Evolutionary conservation across 495 filamentous ascomycete genomes (phyloP), one percentile per base, ranked within the genome.

Genomic region (Penicillium herquei): DNA sequence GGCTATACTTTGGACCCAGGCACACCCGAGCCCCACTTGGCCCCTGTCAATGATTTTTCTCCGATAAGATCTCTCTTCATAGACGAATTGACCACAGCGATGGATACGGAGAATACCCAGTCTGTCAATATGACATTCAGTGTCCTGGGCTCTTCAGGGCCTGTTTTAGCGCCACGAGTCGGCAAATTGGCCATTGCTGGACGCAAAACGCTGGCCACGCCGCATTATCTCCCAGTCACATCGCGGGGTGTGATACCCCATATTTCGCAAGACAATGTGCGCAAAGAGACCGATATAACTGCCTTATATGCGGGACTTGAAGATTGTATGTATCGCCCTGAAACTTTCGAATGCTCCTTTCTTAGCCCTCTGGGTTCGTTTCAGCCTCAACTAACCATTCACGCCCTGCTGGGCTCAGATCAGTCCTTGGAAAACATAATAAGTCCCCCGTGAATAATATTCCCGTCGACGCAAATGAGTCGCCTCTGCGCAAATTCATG

Each of bases 161-260:
- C 66, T 10, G 61, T 65, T 7, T 63, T 77, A 49, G 65, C 67
- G 5, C 74, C 78, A 42, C 72, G 89, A 61, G 66, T 92, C 21
- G 92, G 91, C 14, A 77, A 70, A 51, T 71, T 96, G 31, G 64
- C 77, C 3, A 61, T 91, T 5, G 64, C 79, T 13, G 83, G 84
- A 50, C 78, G 87, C 39, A 78, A 74, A 49, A 61, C 79, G 11
- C 75, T 95, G 54, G 73, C 85, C 6, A 98, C 95, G 18, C 94
- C 94, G 45, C 87, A 89, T 59, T 95, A 86, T 68, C 69, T 97
- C 39, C 85, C 83, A 33, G 71, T 86, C 58, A 88, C 88, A 3
- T 96, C 95, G 39, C 81, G 94, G 55, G 94, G 94, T 10, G 81
- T 78, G 2, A 74, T 97, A 31, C 90, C 94, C 18, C 94, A 98